Percentiles rank a stretch among this genome's conserved stretches.
These are phyloP conservation scores for Eucalyptus tenuipes DNA, from an alignment of 345 rosid species.

Conservation along the genomic window DNA sequence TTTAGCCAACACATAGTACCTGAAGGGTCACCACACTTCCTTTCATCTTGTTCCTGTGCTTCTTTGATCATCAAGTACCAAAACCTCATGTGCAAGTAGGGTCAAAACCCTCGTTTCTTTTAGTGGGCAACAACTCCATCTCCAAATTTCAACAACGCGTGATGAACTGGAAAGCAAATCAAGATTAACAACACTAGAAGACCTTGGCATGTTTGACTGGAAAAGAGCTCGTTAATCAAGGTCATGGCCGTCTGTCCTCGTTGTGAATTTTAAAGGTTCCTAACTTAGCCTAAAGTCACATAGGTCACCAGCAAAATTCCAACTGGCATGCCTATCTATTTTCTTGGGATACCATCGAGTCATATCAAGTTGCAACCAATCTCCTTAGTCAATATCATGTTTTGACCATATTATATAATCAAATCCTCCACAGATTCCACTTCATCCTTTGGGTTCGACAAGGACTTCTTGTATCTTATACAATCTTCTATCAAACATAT, in stretches of 20 bases:
- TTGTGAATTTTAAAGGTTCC: neutral
- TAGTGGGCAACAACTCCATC: neutral
- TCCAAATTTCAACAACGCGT: neutral
- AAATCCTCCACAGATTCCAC: neutral
- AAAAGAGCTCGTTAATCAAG: neutral
- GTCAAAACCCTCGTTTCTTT: neutral
- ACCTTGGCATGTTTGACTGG: neutral
- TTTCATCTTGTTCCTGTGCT: neutral
- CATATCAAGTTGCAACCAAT: neutral
- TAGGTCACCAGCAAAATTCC: neutral
- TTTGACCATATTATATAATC: neutral
- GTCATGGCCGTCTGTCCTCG: neutral
- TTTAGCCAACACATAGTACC: neutral
- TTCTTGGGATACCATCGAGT: neutral
- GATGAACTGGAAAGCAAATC: neutral
- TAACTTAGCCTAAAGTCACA: neutral
- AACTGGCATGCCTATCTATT: neutral
- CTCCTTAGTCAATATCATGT: neutral
- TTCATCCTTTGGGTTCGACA: neutral
- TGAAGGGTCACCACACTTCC: neutral
- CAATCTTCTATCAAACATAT: neutral
- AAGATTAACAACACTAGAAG: neutral
- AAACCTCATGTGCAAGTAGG: slow-evolving; percentile 4
- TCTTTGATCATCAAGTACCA: neutral
- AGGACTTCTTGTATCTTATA: neutral